phyloP scores from a whole-genome alignment of 352 stramenopile genomes.

The Salisapilia sapeloensis region DNA sequence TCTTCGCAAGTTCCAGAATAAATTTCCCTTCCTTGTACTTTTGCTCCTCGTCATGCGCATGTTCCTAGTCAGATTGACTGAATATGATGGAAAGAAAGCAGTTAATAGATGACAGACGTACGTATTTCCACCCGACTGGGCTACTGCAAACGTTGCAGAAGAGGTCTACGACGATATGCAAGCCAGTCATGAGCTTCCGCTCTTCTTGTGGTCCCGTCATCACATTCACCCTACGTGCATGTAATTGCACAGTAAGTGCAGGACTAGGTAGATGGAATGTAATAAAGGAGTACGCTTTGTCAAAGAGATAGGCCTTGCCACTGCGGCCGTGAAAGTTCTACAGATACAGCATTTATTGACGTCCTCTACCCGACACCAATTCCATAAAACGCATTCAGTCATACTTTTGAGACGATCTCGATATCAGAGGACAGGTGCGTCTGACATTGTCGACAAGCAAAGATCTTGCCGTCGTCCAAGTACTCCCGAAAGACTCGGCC shows the following conservation, averaged over 20 bases:
- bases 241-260: background rate
- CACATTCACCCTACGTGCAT: constrained; percentile 82
- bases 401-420: constrained; percentile 90
- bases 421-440: constrained; percentile 85
- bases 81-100: background rate
- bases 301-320: constrained; percentile 88
- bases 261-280: background rate
- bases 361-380: background rate
- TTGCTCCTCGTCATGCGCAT: constrained; percentile 84
- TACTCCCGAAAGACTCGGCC: constrained; percentile 81
- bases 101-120: constrained; percentile 5
- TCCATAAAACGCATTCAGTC: constrained; percentile 5
- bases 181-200: constrained; percentile 85
- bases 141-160: constrained; percentile 86
- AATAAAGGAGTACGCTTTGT: constrained; percentile 38
- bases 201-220: constrained; percentile 75
- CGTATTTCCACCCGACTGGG: constrained; percentile 91
- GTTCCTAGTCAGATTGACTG: constrained; percentile 21
- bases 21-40: constrained; percentile 96
- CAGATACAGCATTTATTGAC: background rate
- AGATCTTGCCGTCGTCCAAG: constrained; percentile 81
- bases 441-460: constrained; percentile 81
- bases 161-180: constrained; percentile 89
- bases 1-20: constrained; percentile 92
- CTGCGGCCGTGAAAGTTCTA: constrained; percentile 66